Conservation (phyloP, 148 eudicot species). For the Camellia sinensis region DNA sequence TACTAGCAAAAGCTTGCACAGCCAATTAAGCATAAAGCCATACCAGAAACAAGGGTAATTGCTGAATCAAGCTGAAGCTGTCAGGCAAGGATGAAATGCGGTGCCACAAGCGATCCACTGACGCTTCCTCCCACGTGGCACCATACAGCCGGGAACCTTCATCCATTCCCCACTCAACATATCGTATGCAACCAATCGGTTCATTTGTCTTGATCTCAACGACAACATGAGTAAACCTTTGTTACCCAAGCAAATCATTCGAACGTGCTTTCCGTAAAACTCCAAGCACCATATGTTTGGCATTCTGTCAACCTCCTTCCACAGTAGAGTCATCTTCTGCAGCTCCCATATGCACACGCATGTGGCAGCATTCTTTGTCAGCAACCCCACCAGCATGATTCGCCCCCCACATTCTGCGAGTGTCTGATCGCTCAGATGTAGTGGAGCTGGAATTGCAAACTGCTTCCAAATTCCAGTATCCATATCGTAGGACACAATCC, state of each 20-base stretch:
- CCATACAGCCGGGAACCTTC: constrained; percentile 63
- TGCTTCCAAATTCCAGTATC: constrained; percentile 65
- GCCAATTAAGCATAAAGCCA: background rate
- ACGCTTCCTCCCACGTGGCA: constrained; percentile 59
- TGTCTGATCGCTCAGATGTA: constrained; percentile 54
- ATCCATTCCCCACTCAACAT: constrained; percentile 61
- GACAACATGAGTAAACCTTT: constrained; percentile 82
- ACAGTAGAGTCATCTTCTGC: constrained; percentile 87
- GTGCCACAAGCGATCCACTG: constrained; percentile 75
- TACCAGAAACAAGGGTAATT: background rate
- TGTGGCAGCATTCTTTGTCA: constrained; percentile 80
- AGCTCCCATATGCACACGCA: constrained; percentile 96
- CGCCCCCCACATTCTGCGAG: constrained; percentile 70
- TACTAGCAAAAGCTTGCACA: constrained; percentile 10
- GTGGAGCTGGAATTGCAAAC: constrained; percentile 63
- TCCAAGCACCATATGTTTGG: constrained; percentile 98
- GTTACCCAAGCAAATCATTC: constrained; percentile 93
- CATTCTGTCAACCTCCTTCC: constrained; percentile 99
- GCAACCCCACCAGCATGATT: constrained; percentile 73
- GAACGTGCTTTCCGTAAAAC: constrained; percentile 84
- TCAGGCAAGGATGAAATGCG: constrained; percentile 72
- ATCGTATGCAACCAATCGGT: constrained; percentile 69
- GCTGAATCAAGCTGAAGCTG: constrained; percentile 51
- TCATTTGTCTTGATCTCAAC: constrained; percentile 67
- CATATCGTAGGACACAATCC: constrained; percentile 71